Percentiles rank a stretch among this genome's conserved stretches.
Conservation (phyloP, 2,329 filamentous ascomycete genomes). For the Colletotrichum spinosum region DNA sequence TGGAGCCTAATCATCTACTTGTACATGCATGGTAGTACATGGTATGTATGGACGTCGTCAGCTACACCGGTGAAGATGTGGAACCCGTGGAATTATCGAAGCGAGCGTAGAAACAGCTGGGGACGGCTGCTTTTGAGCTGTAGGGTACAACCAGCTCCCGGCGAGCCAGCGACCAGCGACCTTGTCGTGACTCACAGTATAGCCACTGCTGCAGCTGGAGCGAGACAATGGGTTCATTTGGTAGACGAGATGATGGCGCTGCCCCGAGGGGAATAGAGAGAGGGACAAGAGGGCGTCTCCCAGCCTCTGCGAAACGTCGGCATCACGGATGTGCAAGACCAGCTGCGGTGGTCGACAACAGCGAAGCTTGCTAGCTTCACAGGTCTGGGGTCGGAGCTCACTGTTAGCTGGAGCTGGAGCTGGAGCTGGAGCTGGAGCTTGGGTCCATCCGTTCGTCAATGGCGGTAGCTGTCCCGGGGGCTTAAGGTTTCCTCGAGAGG, state of each 20-base stretch:
- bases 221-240: constrained; percentile 7
- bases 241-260: neutral
- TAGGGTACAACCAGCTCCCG: too few relatives aligned
- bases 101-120: neutral
- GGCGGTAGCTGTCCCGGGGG: too few relatives aligned
- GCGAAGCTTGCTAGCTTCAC: neutral
- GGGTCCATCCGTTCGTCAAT: too few relatives aligned
- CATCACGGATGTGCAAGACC: neutral
- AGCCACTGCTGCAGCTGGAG: constrained; percentile 6
- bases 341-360: constrained; percentile 2
- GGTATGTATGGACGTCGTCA: neutral
- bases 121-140: neutral
- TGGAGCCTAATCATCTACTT: too few relatives aligned
- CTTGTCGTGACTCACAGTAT: too few relatives aligned
- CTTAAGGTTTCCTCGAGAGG: too few relatives aligned
- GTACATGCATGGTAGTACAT: too few relatives aligned
- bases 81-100: constrained; percentile 10
- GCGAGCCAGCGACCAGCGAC: too few relatives aligned
- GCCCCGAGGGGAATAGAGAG: neutral
- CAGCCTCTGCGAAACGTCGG: too few relatives aligned
- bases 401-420: too few relatives aligned
- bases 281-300: neutral
- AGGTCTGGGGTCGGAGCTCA: too few relatives aligned
- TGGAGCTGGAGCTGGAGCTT: too few relatives aligned
- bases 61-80: constrained; percentile 27